Conservation (phyloP, 805 yeast genomes). For the Yarrowia porcina region DNA sequence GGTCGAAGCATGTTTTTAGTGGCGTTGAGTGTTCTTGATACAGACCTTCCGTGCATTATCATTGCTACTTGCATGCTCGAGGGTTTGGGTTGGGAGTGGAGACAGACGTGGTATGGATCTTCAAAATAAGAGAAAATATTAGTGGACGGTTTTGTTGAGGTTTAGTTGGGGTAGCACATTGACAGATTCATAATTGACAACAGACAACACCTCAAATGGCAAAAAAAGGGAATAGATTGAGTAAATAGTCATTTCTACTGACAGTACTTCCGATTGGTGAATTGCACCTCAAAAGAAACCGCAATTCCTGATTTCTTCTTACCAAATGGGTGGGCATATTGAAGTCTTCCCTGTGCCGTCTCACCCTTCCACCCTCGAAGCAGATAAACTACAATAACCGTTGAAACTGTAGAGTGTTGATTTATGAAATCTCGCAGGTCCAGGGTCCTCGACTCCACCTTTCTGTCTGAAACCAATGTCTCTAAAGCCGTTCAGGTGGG, state of each 20-base stretch:
- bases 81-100: constrained; percentile 1
- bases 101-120: no score
- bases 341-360: neutral
- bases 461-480: neutral
- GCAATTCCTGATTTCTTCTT: no score
- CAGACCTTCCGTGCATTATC: constrained; percentile 6
- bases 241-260: no score
- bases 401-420: neutral
- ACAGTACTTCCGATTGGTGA: no score
- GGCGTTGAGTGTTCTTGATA: neutral
- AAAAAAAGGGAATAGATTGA: no score
- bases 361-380: neutral
- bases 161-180: neutral
- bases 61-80: constrained; percentile 22
- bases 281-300: no score
- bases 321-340: constrained; percentile 3
- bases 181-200: no score
- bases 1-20: constrained; percentile 21
- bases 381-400: neutral
- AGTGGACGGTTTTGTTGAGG: no score
- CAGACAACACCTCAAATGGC: no score
- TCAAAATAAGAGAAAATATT: no score
- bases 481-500: neutral
- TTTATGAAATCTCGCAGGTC: neutral
- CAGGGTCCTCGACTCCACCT: neutral